Evolutionary conservation across 306 rosid species (phyloP).

Genomic region (Trifolium subterraneum): DNA sequence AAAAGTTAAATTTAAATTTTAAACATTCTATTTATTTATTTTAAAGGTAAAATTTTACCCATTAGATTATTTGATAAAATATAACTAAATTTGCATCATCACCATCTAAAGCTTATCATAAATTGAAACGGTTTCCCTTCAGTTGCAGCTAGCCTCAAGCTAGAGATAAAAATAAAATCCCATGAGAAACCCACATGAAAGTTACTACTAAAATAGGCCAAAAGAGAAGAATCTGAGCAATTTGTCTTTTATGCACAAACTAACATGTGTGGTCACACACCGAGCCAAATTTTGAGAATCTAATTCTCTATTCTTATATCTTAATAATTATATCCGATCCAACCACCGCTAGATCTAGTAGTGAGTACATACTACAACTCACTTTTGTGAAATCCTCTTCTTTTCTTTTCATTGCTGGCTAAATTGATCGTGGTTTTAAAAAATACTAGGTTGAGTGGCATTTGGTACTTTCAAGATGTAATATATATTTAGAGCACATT

Average conservation of each 20-base stretch:
- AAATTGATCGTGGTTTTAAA: neutral
- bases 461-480: too few relatives aligned
- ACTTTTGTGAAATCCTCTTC: constrained; percentile 7
- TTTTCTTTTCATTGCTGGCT: neutral
- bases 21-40: too few relatives aligned
- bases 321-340: constrained; percentile 16
- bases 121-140: neutral
- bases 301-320: constrained; percentile 43
- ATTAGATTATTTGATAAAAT: too few relatives aligned
- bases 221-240: constrained; percentile 56
- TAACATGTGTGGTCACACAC: constrained; percentile 44
- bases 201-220: constrained; percentile 40
- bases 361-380: constrained; percentile 38
- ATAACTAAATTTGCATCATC: too few relatives aligned
- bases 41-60: too few relatives aligned
- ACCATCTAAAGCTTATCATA: neutral
- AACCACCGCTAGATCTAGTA: constrained; percentile 26
- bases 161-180: constrained; percentile 36
- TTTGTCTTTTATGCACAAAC: constrained; percentile 81
- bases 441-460: neutral
- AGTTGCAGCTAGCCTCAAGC: constrained; percentile 15
- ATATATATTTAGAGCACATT: too few relatives aligned
- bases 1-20: too few relatives aligned
- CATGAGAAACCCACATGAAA: constrained; percentile 65
- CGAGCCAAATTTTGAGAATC: constrained; percentile 63